Conservation (phyloP, 345 rosid species). For the Hypericum androsaemum region DNA sequence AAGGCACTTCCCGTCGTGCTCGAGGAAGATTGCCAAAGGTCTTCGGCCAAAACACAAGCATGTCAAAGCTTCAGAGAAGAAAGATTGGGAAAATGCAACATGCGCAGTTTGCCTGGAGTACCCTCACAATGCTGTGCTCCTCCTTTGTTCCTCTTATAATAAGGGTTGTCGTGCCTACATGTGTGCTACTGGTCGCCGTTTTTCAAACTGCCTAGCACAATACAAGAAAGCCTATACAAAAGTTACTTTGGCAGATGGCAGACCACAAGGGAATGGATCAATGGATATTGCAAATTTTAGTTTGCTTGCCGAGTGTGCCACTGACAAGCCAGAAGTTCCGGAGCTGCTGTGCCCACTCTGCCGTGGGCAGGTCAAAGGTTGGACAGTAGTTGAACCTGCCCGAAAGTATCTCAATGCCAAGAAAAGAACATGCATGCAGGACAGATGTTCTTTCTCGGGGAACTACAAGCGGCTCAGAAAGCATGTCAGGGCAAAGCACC, state of each 20-base stretch:
- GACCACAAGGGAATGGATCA: constrained; percentile 13
- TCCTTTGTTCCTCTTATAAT: constrained; percentile 68
- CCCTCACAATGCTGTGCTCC: constrained; percentile 85
- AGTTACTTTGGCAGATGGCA: constrained; percentile 24
- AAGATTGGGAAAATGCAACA: constrained; percentile 54
- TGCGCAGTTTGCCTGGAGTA: constrained; percentile 73
- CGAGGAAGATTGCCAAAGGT: constrained; percentile 27
- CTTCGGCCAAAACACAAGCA: constrained; percentile 20
- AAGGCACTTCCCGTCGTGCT: constrained; percentile 26
- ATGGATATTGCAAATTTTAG: constrained; percentile 15
- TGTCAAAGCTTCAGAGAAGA: constrained; percentile 34
- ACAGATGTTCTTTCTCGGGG: constrained; percentile 56
- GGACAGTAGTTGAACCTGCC: constrained; percentile 77
- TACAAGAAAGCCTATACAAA: constrained; percentile 67
- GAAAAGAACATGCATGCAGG: constrained; percentile 75
- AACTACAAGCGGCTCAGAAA: constrained; percentile 53
- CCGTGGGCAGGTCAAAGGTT: constrained; percentile 88
- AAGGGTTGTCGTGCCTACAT: constrained; percentile 92
- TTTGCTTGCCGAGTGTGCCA: constrained; percentile 13
- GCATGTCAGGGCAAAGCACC: constrained; percentile 74
- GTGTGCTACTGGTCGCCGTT: constrained; percentile 81
- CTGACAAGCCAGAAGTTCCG: constrained; percentile 37
- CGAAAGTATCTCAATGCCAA: constrained; percentile 52
- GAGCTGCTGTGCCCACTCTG: constrained; percentile 80
- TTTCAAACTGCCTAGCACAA: constrained; percentile 79